Evolutionary conservation across 169 alveolate species (phyloP), one percentile per base, ranked within the genome.

Genomic region (Cryptosporidium baileyi): DNA sequence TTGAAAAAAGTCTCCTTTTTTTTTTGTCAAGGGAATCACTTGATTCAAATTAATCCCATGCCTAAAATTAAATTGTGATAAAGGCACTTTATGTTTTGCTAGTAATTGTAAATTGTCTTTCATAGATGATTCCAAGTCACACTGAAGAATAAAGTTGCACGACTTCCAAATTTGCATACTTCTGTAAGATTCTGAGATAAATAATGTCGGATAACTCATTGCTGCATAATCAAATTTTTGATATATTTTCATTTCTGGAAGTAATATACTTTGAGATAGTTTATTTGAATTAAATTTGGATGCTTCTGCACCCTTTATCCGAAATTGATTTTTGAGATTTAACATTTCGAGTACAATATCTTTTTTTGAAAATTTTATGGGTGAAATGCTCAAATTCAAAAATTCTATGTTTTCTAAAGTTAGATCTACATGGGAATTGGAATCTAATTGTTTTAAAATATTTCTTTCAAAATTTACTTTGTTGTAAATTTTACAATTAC

Each of bases 171-270:
- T n/a, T n/a, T 49, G 61, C 28, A 40, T 54, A 30, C 85, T 44
- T 74, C 65, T 74, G 41, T 74, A 74, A 17, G 60, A 22, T 19
- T 74, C 85, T 52, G 85, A 67, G 38, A 74, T 74, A 44, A 74
- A 74, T 7, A 74, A 36, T 8, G 85, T 74, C 2, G 54, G 9
- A 51, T 3, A 41, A 5, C 49, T 54, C 28, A 11, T 34, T 19
- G 17, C 4, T 15, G n/a, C n/a, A n/a, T n/a, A n/a, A n/a, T n/a
- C n/a, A n/a, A n/a, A n/a, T n/a, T n/a, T n/a, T n/a, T 49, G 38
- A 7, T 24, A 4, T 2, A 1, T 47, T 5, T 11, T 11, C 0
- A 17, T 7, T 57, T 30, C 43, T 49, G 85, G 85, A 0, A 74
- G 13, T 7, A 74, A n/a, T 1, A 74, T 38, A 22, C 36, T 41